Conservation (phyloP, 2,329 filamentous ascomycete species). For the Botrytis squamosa region DNA sequence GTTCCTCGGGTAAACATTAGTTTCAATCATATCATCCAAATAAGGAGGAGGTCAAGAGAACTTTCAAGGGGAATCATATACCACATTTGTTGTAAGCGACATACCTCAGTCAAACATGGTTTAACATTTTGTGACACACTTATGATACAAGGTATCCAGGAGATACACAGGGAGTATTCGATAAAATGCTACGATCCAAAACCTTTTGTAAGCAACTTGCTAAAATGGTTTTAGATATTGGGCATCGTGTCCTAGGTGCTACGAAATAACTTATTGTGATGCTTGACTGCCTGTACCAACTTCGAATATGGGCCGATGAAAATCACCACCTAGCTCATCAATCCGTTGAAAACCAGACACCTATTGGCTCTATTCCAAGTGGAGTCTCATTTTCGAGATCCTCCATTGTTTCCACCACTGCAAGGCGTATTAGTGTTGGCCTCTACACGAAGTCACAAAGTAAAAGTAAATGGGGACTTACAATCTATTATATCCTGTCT, state of each 20-base stretch:
- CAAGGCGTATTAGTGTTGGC: not conserved
- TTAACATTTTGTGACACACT: not conserved
- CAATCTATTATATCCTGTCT: conserved; percentile 32
- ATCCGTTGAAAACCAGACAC: conserved; percentile 16
- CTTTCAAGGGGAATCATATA: not conserved
- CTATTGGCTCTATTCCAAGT: conserved; percentile 27
- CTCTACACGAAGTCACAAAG: not conserved
- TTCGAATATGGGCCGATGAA: not conserved
- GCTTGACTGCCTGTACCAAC: not conserved
- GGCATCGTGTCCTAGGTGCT: not conserved
- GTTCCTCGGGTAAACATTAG: not conserved
- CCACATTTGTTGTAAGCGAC: not conserved
- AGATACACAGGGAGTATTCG: not conserved
- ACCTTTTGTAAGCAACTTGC: not conserved
- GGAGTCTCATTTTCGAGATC: conserved; percentile 35
- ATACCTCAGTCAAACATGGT: not conserved
- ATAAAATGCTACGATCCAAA: not conserved
- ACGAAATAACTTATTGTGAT: not conserved
- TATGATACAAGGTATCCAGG: not conserved
- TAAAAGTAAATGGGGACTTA: not conserved
- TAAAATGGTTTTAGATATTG: not conserved
- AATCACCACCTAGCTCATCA: not conserved
- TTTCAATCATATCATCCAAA: not conserved
- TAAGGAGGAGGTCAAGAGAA: not conserved
- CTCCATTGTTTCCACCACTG: conserved; percentile 34